Base-by-base conservation (phyloP, 2,329 filamentous ascomycete species). In the Capronia americana region DNA sequence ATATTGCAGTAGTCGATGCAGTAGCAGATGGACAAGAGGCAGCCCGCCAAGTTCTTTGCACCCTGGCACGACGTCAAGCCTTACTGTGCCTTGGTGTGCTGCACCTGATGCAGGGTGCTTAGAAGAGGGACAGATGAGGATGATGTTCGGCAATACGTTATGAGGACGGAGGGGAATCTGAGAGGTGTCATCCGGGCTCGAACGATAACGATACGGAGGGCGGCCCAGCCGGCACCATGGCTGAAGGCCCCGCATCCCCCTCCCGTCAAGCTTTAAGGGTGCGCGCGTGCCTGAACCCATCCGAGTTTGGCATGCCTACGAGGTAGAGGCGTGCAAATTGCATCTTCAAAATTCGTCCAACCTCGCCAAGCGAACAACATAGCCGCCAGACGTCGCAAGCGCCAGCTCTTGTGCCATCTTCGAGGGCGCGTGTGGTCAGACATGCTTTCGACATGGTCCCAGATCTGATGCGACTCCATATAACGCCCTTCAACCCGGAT, bases 401-500 rank as follows among this genome's bases (percentile, higher is more conserved):
- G 41, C 61, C 54, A 51, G 41, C 23, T 53, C 14, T 41, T 23
- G 56, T 32, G 26, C 32, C 14, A 46, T 50, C 34, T 51, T 44
- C 17, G 38, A 46, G 32, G 26, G 32, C 53, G 26, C 38, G 7
- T 44, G 26, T 14, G 58, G 57, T 51, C n/a, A 66, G 67, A 67
- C 11, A 59, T 63, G 61, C 23, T 20, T 62, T 34, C 64, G 70
- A 73, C 69, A 79, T 79, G 78, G 76, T 74, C 61, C 69, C 71
- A 24, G 68, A 70, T 53, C 75, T 69, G 14, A 80, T 76, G 62
- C 87, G 92, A 73, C 86, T 99, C 61, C 92, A 99, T 80, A 95
- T 99, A 73, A 90, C 92, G 17, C 95, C 95, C 56, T 86, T 99
- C 72, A 92, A 89, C 74, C 82, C 90, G 46, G 87, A 73, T 46